Evolutionary conservation across 345 rosid species (phyloP), one percentile per base, ranked within the genome.

Genomic region (Passiflora organensis): DNA sequence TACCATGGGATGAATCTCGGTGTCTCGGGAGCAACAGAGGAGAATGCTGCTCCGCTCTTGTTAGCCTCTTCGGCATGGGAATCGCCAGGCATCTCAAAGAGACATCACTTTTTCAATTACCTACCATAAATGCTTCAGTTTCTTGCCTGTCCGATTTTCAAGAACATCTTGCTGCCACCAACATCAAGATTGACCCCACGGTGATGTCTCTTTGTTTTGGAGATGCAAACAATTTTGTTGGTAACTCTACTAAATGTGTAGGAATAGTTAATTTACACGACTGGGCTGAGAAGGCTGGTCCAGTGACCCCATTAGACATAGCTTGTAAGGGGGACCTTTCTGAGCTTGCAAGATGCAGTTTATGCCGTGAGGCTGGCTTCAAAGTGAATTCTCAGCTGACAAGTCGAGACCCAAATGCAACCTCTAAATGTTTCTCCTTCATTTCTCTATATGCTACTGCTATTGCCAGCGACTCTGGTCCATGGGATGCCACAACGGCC

Each of bases 51-150:
- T 60, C 56, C 36, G 32, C 87, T 36, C 83, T 84, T 13, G 50
- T 63, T 10, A 77, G 81, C 70, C 71, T 84, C 24, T 43, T 79
- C 8, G 91, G 91, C 51, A 60, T 81, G 28, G 87, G 85, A 17
- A 63, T 71, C 5, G 78, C 87, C 10, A 72, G 62, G 14, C 51
- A 79, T 69, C 76, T 84, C 18, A 65, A 58, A 37, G 70, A 73
- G 0, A 77, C 83, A 51, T 71, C 86, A 45, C 32, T 59, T 65
- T 84, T 84, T 51, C 80, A 71, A 37, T 66, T 83, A 2, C 75
- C 82, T 0, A 55, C 72, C 13, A 13, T 32, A 10, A 45, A 24
- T 11, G 49, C 54, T 32, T 63, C 80, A 1, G 49, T 80, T 44
- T 54, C 79, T 50, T 83, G 86, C 59, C 28, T 80, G 10, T 60